Evolutionary conservation across 1,139 yeast genomes (phyloP).

Genomic region (Suhomyces ambrosiae): DNA sequence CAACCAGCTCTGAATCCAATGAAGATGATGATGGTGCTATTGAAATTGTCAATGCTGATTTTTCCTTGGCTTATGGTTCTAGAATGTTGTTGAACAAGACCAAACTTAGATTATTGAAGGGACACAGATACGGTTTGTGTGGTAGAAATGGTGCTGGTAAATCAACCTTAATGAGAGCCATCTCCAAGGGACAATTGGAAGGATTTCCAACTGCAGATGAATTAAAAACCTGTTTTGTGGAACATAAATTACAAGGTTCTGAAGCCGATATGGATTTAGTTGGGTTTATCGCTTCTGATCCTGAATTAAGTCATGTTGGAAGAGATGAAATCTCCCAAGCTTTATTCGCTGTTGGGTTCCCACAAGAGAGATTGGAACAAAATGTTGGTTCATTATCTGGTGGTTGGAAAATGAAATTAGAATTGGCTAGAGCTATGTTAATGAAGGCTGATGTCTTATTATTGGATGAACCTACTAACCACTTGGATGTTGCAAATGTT

Average conservation of each 20-base stretch:
- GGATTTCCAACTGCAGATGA: constrained; percentile 94
- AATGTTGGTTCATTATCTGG: constrained; percentile 95
- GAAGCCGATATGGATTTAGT: constrained; percentile 92
- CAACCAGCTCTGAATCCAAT: constrained; percentile 53
- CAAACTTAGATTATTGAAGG: constrained; percentile 80
- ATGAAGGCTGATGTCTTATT: constrained; percentile 95
- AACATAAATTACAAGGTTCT: constrained; percentile 93
- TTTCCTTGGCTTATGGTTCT: constrained; percentile 95
- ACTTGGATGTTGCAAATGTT: constrained; percentile 91
- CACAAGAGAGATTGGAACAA: constrained; percentile 85
- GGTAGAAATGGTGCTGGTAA: constrained; percentile 99
- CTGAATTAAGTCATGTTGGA: constrained; percentile 66
- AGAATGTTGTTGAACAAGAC: constrained; percentile 96
- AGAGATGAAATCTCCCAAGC: constrained; percentile 75
- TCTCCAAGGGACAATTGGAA: constrained; percentile 94
- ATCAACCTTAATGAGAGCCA: constrained; percentile 95
- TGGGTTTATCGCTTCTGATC: constrained; percentile 86
- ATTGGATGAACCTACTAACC: constrained; percentile 98
- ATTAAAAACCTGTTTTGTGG: constrained; percentile 92
- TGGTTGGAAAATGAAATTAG: constrained; percentile 99
- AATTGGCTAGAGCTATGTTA: constrained; percentile 96
- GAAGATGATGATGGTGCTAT: constrained; percentile 57
- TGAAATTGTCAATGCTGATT: constrained; percentile 90
- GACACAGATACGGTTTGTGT: constrained; percentile 96
- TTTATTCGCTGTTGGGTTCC: constrained; percentile 83